Conservation (phyloP, 352 stramenopile species). For the Thalassiosira hispida region DNA sequence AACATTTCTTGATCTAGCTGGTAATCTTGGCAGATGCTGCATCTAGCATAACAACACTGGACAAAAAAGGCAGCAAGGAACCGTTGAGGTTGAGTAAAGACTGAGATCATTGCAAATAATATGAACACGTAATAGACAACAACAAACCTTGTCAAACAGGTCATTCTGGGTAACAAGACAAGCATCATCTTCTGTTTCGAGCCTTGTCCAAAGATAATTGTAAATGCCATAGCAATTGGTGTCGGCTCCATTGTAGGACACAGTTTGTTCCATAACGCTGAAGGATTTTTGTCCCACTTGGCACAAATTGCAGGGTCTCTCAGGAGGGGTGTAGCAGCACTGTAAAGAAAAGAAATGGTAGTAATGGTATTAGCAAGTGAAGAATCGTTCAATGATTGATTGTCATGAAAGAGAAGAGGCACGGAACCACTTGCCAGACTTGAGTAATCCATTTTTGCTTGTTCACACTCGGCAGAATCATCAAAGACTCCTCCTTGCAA, state of each 20-base stretch:
- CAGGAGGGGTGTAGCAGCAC: slow-evolving; percentile 62
- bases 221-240: slow-evolving; percentile 61
- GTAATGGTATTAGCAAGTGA: not conserved
- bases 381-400: not conserved
- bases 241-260: slow-evolving; percentile 58
- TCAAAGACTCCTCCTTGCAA: slow-evolving; percentile 54
- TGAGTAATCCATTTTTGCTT: slow-evolving; percentile 52
- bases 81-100: too few species aligned
- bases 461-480: slow-evolving; percentile 42
- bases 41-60: slow-evolving; percentile 69
- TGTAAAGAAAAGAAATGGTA: slow-evolving; percentile 15
- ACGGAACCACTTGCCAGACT: slow-evolving; percentile 16
- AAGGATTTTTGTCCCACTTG: slow-evolving; percentile 46
- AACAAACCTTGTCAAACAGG: slow-evolving; percentile 34
- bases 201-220: slow-evolving; percentile 58
- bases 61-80: too few species aligned
- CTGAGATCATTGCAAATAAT: too few species aligned
- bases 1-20: slow-evolving; percentile 52
- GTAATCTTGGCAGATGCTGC: slow-evolving; percentile 57
- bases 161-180: slow-evolving; percentile 53
- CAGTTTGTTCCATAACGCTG: slow-evolving; percentile 48
- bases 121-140: too few species aligned
- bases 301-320: slow-evolving; percentile 58
- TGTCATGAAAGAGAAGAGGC: not conserved
- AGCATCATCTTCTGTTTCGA: slow-evolving; percentile 49